A percentile compares a stretch with the other conserved stretches of the same genome.
These are phyloP conservation scores for Colletotrichum incanum DNA, from an alignment of 2,329 filamentous ascomycete species.

Conservation along the genomic window DNA sequence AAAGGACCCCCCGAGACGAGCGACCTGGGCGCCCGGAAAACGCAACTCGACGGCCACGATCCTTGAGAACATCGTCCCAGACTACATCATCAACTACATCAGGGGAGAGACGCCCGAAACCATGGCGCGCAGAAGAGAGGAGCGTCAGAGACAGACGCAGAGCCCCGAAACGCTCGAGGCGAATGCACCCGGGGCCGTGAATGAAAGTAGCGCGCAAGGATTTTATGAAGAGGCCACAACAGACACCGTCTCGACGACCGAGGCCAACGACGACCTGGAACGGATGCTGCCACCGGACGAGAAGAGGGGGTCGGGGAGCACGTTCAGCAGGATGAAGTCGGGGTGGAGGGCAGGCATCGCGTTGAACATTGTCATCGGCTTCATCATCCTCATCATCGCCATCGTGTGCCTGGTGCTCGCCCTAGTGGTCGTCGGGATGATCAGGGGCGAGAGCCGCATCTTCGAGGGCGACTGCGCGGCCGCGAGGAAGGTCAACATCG, in stretches of 20 bases:
- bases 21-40: conserved; percentile 43
- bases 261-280: conserved; percentile 38
- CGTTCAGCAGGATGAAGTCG: conserved; percentile 48
- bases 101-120: conserved; percentile 70
- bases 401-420: conserved; percentile 59
- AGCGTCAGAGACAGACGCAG: conserved; percentile 50
- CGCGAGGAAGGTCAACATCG: conserved; percentile 57
- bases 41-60: conserved; percentile 41
- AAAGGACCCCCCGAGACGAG: conserved; percentile 33
- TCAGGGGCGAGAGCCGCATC: conserved; percentile 56
- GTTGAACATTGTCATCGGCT: conserved; percentile 59
- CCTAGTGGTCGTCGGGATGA: conserved; percentile 52
- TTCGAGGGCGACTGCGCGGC: conserved; percentile 56
- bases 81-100: conserved; percentile 70
- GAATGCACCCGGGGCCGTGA: not conserved
- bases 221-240: conserved; percentile 40
- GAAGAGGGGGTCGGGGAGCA: conserved; percentile 47
- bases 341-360: conserved; percentile 66
- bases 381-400: conserved; percentile 56
- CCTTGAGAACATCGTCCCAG: conserved; percentile 62
- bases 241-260: conserved; percentile 17
- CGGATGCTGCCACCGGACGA: conserved; percentile 35
- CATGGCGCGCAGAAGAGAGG: conserved; percentile 62
- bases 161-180: conserved; percentile 48
- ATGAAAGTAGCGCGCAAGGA: conserved; percentile 8